These are phyloP conservation scores for Monilinia laxa DNA, from an alignment of 2,329 filamentous ascomycete species.

Conservation along the genomic window DNA sequence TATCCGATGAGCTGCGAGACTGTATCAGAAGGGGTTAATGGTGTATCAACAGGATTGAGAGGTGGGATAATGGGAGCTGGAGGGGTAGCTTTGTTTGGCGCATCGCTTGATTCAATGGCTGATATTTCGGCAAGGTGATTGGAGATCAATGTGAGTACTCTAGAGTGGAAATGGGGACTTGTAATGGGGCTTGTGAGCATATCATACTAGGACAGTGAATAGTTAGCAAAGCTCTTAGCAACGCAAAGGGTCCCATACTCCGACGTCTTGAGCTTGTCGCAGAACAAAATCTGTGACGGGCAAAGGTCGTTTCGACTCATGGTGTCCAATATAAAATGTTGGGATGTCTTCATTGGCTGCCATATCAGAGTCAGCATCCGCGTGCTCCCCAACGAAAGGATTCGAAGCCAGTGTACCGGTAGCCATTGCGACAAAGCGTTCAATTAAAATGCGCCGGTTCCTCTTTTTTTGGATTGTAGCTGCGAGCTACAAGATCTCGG, in stretches of 20 bases:
- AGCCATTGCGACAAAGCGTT: conserved; percentile 12
- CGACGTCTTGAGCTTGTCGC: conserved; percentile 64
- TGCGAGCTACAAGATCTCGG: conserved; percentile 2
- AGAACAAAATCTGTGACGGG: conserved; percentile 65
- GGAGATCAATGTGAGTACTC: conserved; percentile 63
- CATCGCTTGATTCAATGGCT: conserved; percentile 45
- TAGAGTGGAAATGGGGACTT: conserved; percentile 67
- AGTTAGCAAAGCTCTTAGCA: background rate
- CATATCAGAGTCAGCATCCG: conserved; percentile 29
- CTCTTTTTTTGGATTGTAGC: background rate
- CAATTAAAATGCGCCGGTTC: conserved; percentile 5
- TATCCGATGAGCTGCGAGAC: conserved; percentile 75
- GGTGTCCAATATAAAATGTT: conserved; percentile 70
- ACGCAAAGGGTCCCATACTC: conserved; percentile 52
- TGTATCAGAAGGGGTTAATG: conserved; percentile 64
- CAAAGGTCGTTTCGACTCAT: conserved; percentile 62
- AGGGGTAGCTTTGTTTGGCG: conserved; percentile 46
- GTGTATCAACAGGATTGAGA: conserved; percentile 77
- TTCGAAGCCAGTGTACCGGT: conserved; percentile 10
- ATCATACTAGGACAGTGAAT: conserved; percentile 58
- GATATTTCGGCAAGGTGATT: conserved; percentile 49
- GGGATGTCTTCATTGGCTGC: conserved; percentile 42
- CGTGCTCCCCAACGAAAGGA: conserved; percentile 13
- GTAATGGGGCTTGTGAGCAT: conserved; percentile 79
- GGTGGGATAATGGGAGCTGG: conserved; percentile 62